Base-by-base conservation (phyloP, 2,329 filamentous ascomycete species). In the Pseudogymnoascus verrucosus region DNA sequence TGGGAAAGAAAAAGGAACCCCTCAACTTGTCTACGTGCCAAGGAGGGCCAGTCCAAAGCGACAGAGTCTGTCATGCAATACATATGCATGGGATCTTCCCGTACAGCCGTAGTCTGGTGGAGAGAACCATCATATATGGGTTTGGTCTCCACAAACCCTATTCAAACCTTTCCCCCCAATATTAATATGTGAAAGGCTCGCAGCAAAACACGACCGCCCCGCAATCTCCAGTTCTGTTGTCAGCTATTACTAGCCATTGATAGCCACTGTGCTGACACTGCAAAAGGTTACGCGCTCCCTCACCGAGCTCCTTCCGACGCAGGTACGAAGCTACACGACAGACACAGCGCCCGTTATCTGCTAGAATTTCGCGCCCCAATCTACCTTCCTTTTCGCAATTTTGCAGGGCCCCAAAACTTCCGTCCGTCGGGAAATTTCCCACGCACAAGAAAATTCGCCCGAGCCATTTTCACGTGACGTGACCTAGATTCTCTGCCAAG, bases 81-180 rank as follows among this genome's bases (percentile, higher is more conserved):
- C 51, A 34, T 57, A 57, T 57, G 51, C 51, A 57, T 57, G 51
- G 51, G 51, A 57, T 57, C 51, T 57, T 57, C 51, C 51, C 51
- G 51, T 57, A 57, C 51, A 57, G 51, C 51, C 51, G 51, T 57
- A 57, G 51, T 34, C 28, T 57, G 51, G 51, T 57, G 51, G 51
- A 57, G 51, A 57, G 51, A n/a, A 19, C 51, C 51, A 57, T 57
- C 51, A 57, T 57, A 34, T 57, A 57, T 57, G 51, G 51, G 51
- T 57, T 57, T 57, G 51, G 51, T 57, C 51, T 57, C 51, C 51
- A 57, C 51, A 57, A 57, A 57, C 51, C 51, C 51, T 57, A 57
- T 57, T 57, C 51, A 57, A 57, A 57, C 51, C 51, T 57, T 57
- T 14, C 28, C 51, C 51, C 51, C 51, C 51, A 57, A 57, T 57